phyloP scores from a whole-genome alignment of 495 filamentous ascomycete genomes.

The Annulohypoxylon maeteangense region DNA sequence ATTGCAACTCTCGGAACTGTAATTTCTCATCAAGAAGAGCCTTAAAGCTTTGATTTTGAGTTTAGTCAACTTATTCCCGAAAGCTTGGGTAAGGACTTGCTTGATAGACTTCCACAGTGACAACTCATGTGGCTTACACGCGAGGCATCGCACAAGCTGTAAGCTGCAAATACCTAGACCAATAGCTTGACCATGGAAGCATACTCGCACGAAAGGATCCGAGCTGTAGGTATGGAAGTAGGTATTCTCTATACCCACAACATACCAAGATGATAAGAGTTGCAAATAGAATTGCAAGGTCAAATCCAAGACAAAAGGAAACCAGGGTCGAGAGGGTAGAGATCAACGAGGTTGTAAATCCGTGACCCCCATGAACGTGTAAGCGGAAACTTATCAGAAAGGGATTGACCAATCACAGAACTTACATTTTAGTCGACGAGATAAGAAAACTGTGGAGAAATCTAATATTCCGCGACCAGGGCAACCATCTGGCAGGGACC shows the following conservation, averaged over 20 bases:
- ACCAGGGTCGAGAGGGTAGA: slow-evolving; percentile 27
- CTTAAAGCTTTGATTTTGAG: not conserved
- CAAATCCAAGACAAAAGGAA: slow-evolving; percentile 37
- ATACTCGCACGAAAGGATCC: not conserved
- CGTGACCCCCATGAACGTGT: slow-evolving; percentile 40
- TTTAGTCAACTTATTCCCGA: not conserved
- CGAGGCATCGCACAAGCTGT: not conserved
- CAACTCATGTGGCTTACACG: not conserved
- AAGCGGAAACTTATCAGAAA: slow-evolving; percentile 39
- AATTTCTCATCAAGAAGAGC: not conserved
- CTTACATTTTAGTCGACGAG: not conserved
- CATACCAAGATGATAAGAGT: slow-evolving; percentile 27
- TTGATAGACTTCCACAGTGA: not conserved
- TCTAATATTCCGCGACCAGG: not conserved
- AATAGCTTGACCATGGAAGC: not conserved
- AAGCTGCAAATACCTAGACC: not conserved
- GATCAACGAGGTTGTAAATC: slow-evolving; percentile 25
- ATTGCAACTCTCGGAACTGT: slow-evolving; percentile 8
- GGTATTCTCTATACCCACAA: not conserved
- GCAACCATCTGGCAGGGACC: too few species aligned
- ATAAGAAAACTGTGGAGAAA: slow-evolving; percentile 30
- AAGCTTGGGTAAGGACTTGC: not conserved
- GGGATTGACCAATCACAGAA: slow-evolving; percentile 32
- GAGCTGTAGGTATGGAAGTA: too few species aligned
- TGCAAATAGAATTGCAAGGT: slow-evolving; percentile 38